phyloP scores from a whole-genome alignment of 306 rosid genomes.

The Prinsepia uniflora region DNA sequence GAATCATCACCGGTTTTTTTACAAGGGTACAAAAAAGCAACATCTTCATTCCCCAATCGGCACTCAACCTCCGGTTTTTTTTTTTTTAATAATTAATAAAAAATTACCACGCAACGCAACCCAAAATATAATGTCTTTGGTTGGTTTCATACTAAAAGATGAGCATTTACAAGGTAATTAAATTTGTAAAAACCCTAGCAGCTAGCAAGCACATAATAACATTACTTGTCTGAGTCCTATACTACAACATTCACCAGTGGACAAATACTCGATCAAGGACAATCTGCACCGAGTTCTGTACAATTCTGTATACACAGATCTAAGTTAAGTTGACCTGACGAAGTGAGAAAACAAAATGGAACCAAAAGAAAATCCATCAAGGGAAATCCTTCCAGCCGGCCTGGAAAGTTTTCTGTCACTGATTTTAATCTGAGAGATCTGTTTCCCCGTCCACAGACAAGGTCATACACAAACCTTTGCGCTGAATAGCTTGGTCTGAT shows the following conservation, averaged over 20 bases:
- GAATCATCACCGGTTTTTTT: too few species aligned
- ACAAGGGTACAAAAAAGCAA: too few species aligned
- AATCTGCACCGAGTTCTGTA: conserved; percentile 14
- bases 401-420: conserved; percentile 24
- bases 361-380: conserved; percentile 34
- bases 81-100: too few species aligned
- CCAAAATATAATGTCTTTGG: too few species aligned
- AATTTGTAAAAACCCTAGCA: too few species aligned
- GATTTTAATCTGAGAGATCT: conserved; percentile 33
- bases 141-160: too few species aligned
- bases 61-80: too few species aligned
- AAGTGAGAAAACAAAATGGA: conserved; percentile 32
- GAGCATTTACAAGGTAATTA: too few species aligned
- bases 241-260: background rate
- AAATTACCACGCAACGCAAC: too few species aligned
- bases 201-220: background rate
- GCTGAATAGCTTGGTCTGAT: conserved; percentile 32
- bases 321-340: conserved; percentile 34
- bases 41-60: too few species aligned
- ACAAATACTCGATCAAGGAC: conserved; percentile 15
- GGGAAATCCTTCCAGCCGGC: conserved; percentile 28
- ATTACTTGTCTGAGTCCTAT: background rate
- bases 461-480: conserved; percentile 24
- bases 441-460: conserved; percentile 25
- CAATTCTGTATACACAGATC: conserved; percentile 35